Evolutionary conservation across 164 flowering plant species (phyloP).

Genomic region (Warburgia ugandensis): DNA sequence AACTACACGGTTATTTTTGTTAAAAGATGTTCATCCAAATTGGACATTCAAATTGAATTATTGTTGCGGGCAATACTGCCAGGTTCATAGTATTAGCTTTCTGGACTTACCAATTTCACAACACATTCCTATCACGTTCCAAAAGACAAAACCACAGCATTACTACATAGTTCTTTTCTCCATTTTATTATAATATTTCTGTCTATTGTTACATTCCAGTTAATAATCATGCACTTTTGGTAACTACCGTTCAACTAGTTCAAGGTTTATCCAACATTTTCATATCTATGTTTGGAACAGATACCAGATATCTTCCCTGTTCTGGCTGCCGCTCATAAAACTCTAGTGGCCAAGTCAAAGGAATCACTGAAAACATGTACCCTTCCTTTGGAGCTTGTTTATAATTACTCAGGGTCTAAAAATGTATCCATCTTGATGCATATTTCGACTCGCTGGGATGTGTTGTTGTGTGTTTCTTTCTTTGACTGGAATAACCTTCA

Average conservation of each 20-base stretch:
- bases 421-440: slow-evolving; percentile 41
- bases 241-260: no score
- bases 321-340: slow-evolving; percentile 88
- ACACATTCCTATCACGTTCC: background rate
- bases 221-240: background rate
- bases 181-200: background rate
- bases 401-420: slow-evolving; percentile 89
- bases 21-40: no score
- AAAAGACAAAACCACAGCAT: background rate
- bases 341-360: slow-evolving; percentile 72
- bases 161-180: background rate
- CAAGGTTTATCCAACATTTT: no score
- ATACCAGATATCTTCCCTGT: slow-evolving; percentile 85
- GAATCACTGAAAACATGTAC: slow-evolving; percentile 74
- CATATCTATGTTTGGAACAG: slow-evolving; percentile 32
- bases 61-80: no score
- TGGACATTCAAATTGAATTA: no score
- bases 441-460: background rate
- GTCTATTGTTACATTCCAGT: background rate
- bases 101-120: no score
- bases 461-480: background rate
- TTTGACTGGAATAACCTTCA: background rate
- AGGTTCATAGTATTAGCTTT: no score
- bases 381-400: slow-evolving; percentile 89
- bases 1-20: no score